phyloP scores from a whole-genome alignment of 768 basidiomycete species.

The Tylopilus felleus region DNA sequence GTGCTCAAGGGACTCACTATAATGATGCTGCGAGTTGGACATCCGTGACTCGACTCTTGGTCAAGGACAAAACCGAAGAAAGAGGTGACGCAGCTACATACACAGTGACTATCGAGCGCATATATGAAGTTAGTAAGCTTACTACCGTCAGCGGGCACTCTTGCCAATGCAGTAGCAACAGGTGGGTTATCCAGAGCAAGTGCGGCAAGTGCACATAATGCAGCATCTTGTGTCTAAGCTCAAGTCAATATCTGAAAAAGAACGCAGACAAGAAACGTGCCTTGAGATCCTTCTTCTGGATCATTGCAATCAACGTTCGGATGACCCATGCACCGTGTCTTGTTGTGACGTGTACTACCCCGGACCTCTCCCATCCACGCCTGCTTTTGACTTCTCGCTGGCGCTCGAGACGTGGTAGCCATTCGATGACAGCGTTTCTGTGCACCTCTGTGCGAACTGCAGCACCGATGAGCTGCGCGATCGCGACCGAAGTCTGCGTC shows the following conservation, averaged over 20 bases:
- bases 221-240: constrained; percentile 61
- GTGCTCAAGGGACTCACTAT: constrained; percentile 44
- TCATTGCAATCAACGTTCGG: constrained; percentile 45
- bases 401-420: constrained; percentile 60
- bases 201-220: constrained; percentile 59
- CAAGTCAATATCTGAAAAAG: neutral
- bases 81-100: constrained; percentile 26
- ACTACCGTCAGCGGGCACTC: constrained; percentile 40
- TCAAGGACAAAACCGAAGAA: constrained; percentile 44
- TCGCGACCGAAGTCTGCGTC: constrained; percentile 42
- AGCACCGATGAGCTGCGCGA: constrained; percentile 57
- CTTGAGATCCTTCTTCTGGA: constrained; percentile 54
- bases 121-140: constrained; percentile 21
- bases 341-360: constrained; percentile 36
- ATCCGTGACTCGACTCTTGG: constrained; percentile 56
- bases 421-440: constrained; percentile 51
- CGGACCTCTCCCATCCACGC: constrained; percentile 73
- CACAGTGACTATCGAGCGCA: constrained; percentile 4
- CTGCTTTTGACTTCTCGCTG: constrained; percentile 52
- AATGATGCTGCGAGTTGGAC: constrained; percentile 69
- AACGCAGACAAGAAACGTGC: constrained; percentile 22
- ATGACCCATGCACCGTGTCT: constrained; percentile 60
- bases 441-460: constrained; percentile 49
- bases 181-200: constrained; percentile 59
- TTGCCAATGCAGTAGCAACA: constrained; percentile 50